Percentiles rank a stretch among this genome's conserved stretches.
Evolutionary conservation across 1,284 basidiomycete species (phyloP).

Genomic region (Erythrobasidium hasegawianum): DNA sequence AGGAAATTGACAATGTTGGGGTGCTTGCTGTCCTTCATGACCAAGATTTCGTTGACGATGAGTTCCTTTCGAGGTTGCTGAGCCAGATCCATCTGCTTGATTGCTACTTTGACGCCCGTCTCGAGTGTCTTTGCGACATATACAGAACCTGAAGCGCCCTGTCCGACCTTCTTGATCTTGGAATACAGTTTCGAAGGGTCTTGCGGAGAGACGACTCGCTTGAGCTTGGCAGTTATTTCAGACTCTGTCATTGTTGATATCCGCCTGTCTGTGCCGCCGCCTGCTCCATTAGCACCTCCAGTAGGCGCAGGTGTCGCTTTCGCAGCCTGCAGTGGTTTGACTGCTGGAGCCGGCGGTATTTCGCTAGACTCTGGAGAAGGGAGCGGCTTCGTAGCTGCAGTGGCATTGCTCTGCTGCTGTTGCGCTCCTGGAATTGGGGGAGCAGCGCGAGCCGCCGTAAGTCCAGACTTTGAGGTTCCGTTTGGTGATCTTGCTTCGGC

Average conservation of each 20-base stretch:
- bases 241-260: slow-evolving; percentile 95
- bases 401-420: slow-evolving; percentile 59
- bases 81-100: slow-evolving; percentile 98
- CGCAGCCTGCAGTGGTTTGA: slow-evolving; percentile 70
- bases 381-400: slow-evolving; percentile 38
- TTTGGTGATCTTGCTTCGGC: slow-evolving; percentile 9
- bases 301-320: slow-evolving; percentile 53
- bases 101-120: slow-evolving; percentile 87
- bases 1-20: slow-evolving; percentile 99
- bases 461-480: slow-evolving; percentile 47
- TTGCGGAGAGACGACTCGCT: slow-evolving; percentile 77
- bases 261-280: slow-evolving; percentile 62
- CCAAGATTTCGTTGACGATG: slow-evolving; percentile 97
- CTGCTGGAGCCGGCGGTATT: slow-evolving; percentile 51
- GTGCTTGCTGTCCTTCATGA: slow-evolving; percentile 98
- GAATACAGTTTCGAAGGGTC: slow-evolving; percentile 88
- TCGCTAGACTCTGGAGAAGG: neutral
- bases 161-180: slow-evolving; percentile 98
- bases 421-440: slow-evolving; percentile 48
- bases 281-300: slow-evolving; percentile 45
- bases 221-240: slow-evolving; percentile 96
- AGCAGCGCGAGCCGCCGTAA: slow-evolving; percentile 54
- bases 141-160: slow-evolving; percentile 95
- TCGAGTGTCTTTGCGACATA: slow-evolving; percentile 91
- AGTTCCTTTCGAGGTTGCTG: slow-evolving; percentile 96